A percentile compares a stretch with the other conserved stretches of the same genome.
Conservation (phyloP, 139 green algal species). For the Monoraphidium neglectum region DNA sequence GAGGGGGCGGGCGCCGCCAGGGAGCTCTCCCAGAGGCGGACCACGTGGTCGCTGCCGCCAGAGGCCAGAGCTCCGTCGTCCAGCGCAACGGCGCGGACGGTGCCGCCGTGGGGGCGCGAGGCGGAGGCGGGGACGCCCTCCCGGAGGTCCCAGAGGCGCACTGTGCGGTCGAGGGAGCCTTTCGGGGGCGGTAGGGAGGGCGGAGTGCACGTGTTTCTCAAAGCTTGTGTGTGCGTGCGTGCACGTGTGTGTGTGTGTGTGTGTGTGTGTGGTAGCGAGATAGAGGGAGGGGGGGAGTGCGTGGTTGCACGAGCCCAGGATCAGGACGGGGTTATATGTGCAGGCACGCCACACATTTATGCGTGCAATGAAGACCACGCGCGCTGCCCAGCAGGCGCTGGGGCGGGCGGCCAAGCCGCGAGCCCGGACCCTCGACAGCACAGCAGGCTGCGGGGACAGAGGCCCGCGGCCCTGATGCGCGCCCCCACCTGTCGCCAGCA, state of each 20-base stretch:
- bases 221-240: too few species aligned
- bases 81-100: constrained; percentile 61
- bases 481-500: constrained; percentile 62
- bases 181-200: not conserved
- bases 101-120: constrained; percentile 54
- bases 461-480: not conserved
- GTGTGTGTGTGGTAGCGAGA: too few species aligned
- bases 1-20: not conserved
- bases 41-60: constrained; percentile 45
- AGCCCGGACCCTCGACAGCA: too few species aligned
- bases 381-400: too few species aligned
- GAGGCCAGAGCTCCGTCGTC: constrained; percentile 44
- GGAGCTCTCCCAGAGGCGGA: constrained; percentile 45
- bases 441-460: not conserved
- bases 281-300: too few species aligned
- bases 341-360: too few species aligned
- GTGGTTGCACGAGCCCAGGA: too few species aligned
- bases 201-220: too few species aligned
- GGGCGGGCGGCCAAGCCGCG: too few species aligned
- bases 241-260: too few species aligned
- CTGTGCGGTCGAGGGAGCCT: constrained; percentile 69
- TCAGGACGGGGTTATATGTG: too few species aligned
- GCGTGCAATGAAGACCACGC: too few species aligned
- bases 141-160: constrained; percentile 68
- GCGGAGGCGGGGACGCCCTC: constrained; percentile 50